Conservation (phyloP, 177 flowering plant species). For the Vitis hybrid region DNA sequence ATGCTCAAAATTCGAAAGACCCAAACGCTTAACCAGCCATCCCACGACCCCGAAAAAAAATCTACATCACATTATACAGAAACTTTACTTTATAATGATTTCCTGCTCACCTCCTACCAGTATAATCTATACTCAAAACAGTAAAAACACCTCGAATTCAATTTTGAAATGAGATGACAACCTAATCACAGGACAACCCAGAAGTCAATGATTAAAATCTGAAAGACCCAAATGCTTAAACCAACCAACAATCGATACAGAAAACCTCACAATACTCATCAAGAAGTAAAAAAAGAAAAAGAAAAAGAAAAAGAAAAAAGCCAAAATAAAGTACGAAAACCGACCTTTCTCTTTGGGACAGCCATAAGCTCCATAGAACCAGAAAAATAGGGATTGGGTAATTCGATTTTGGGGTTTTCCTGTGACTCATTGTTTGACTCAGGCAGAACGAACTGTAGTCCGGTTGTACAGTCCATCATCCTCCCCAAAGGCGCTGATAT, state of each 20-base stretch:
- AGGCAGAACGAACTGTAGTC: slow-evolving; percentile 36
- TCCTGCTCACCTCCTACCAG: no score
- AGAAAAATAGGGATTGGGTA: slow-evolving; percentile 32
- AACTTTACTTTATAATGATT: no score
- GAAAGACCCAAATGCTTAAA: neutral
- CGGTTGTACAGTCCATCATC: neutral
- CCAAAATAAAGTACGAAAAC: neutral
- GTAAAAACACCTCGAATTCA: no score
- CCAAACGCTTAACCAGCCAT: no score
- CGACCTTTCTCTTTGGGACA: slow-evolving; percentile 75
- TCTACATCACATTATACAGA: no score
- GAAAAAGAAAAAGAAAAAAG: no score
- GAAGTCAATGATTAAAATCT: no score
- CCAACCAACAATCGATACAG: neutral
- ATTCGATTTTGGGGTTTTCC: neutral
- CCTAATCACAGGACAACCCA: no score
- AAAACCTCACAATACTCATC: neutral
- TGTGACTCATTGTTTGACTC: slow-evolving; percentile 19
- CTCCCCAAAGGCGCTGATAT: slow-evolving; percentile 22
- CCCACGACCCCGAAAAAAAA: no score
- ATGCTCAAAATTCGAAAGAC: no score
- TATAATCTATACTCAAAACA: no score
- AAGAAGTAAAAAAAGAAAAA: neutral
- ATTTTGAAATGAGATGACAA: no score
- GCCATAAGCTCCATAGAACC: slow-evolving; percentile 89